Evolutionary conservation across 1,284 basidiomycete genomes (phyloP), one percentile per base, ranked within the genome.

Genomic region (Cryptococcus jaspeensis): DNA sequence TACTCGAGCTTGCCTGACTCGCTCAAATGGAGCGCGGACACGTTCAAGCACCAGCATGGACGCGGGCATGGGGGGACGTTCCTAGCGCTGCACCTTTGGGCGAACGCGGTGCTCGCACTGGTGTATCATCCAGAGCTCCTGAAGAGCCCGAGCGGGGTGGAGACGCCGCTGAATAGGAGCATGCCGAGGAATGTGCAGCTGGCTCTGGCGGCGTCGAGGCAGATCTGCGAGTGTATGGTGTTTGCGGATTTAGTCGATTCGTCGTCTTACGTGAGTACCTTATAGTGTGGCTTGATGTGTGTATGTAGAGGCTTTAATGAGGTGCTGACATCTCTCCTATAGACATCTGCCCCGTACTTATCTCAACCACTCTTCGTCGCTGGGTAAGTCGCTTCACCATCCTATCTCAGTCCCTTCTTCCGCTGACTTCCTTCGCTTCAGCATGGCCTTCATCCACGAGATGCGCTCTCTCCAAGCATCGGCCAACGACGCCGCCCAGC

Each of bases 151-250:
- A 68, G 65, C 9, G 79, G 78, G 1, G 66, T 65, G n/a, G 76
- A 79, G 50, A 78, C 77, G 25, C 79, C 77, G 0, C 55, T 80
- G 53, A 72, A 73, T 41, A 65, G 65, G 52, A 67, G 67, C 38
- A 76, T 79, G 74, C 69, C 71, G 22, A 65, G 74, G 11, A 74
- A 72, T 16, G 66, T 78, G 50, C 72, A 74, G 58, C 65, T 80
- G 7, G 66, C 74, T 13, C 59, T 79, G 5, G 70, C 73, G 11
- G 71, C 70, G 50, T 73, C 74, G 18, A 66, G 78, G 46, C 72
- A 70, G 45, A 78, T 80, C 22, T 75, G 75, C 66, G 79, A 80
- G 58, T 79, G 76, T 58, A 70, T 79, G 61, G 76, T 79, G 13
- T 70, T 75, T 59, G 70, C 72, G 5, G 72, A 74, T 62, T 55